Base-by-base conservation (phyloP, 177 flowering plant genomes). In the Vitis hybrid region DNA sequence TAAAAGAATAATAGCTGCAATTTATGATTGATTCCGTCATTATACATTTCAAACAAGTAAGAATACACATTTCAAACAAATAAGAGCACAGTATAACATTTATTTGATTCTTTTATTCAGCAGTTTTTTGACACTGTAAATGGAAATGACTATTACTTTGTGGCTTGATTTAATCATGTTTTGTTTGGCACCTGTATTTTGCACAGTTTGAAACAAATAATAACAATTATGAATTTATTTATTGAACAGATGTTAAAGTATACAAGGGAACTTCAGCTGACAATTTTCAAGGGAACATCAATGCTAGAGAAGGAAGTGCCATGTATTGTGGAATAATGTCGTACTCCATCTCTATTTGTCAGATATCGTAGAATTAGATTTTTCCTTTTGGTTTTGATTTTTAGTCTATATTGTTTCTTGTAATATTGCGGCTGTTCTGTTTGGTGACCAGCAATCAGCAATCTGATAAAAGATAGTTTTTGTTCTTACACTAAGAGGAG, bases 271-370 rank as follows among this genome's bases (percentile, higher is more conserved):
- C 15, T 81, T 46, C 91, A 83, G 79, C 64, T 91, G 52, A 91
- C 89, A 24, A 68, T 82, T 46, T 96, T 96, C 76, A 82, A 82
- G 74, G 91, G 94, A 67, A 92, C 98, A n/a, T 81, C 90, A n/a
- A 83, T 92, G 95, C 79, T 96, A 12, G 97, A 89, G 81, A 96
- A 90, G 78, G 78, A 70, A 65, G 87, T 92, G 63, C 77, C 61
- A 54, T 64, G 7, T 57, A 56, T 56, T 49, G 15, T 60, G 46
- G 63, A 71, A 10, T 70, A 41, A 52, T 51, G 54, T 8, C 27
- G 35, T 8, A 17, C 30, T 57, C 65, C 3, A 4, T 48, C 58
- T 54, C 3, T 17, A 20, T 3, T 3, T 9, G 8, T 11, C 51
- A 4, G 49, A 57, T 50, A 27, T 27, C 5, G 2, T 51, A 51